Conservation (phyloP, 2,329 filamentous ascomycete species). For the Botryosphaeria agaves region DNA sequence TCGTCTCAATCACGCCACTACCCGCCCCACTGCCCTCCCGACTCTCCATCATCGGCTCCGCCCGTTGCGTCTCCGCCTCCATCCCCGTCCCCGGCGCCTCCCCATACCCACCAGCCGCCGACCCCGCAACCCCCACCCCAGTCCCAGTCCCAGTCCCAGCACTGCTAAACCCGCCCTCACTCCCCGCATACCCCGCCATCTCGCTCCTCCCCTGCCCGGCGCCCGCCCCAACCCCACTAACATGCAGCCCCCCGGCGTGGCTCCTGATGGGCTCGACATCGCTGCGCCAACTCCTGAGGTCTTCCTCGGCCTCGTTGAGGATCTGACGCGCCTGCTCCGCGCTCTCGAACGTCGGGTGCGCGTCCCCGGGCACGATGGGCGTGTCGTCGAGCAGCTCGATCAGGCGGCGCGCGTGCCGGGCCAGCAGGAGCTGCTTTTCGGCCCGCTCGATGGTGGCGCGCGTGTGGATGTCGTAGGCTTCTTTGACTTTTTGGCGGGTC, state of each 20-base stretch:
- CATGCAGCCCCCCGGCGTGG: constrained; percentile 28
- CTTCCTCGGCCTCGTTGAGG: constrained; percentile 81
- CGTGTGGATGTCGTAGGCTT: constrained; percentile 80
- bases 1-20: too few relatives aligned
- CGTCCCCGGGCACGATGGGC: constrained; percentile 74
- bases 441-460: constrained; percentile 85
- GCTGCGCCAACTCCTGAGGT: constrained; percentile 58
- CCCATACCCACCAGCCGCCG: too few relatives aligned
- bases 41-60: too few relatives aligned
- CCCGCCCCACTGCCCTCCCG: too few relatives aligned
- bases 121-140: too few relatives aligned
- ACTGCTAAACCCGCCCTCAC: too few relatives aligned
- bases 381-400: constrained; percentile 77
- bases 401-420: constrained; percentile 74
- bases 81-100: too few relatives aligned
- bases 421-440: constrained; percentile 91
- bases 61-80: too few relatives aligned
- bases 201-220: too few relatives aligned
- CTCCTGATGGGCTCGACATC: constrained; percentile 36
- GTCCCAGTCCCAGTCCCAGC: too few relatives aligned
- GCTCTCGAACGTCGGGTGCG: constrained; percentile 49
- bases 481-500: constrained; percentile 92
- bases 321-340: constrained; percentile 59
- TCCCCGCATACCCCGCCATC: too few relatives aligned
- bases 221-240: too few relatives aligned